Evolutionary conservation across 2,329 filamentous ascomycete species (phyloP), one percentile per base, ranked within the genome.

Genomic region (Exophiala aquamarina): DNA sequence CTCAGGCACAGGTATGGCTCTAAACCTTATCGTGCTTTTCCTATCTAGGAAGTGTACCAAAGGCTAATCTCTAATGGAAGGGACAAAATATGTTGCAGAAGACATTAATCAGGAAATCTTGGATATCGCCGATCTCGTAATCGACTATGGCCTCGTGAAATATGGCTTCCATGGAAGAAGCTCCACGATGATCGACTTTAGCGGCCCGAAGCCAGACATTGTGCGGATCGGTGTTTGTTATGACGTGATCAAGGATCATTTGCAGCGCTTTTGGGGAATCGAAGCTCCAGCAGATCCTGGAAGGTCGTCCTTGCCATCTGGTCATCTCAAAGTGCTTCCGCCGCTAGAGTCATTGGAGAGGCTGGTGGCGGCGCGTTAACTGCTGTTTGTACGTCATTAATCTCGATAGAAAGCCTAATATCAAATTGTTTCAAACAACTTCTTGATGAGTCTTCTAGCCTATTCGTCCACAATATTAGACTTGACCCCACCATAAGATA

Each of bases 131-230:
- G 59, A 66, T 55, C 52, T 67, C 3, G 54, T 64, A 5, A 49
- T 67, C 10, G 59, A 68, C 37, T 64, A 67, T 41, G 63, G 65
- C 7, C 44, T 56, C 29, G 55, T 59, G 32, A 57, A 59, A 31
- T 64, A 54, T 38, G 39, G 49, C n/a, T 17, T 54, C 13, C 60
- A 61, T 15, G 50, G 62, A 7, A 44, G 54, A 10, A 57, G 59
- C 17, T 63, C 60, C 13, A 63, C 61, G 3, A 65, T 64, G 49
- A 55, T 65, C 29, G 54, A 65, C 40, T 61, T 65, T 32, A 43
- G 39, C n/a, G 28, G 28, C n/a, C 39, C 50, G 35, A 48, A 54
- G 11, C 55, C 57, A 29, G 44, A 47, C 6, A 17, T 65, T 21
- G 21, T 66, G 10, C 54, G 63, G 3, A 59, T 59, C 32, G 64